Conservation (phyloP, 1,139 yeast genomes). For the Waltiozyma sp. region DNA sequence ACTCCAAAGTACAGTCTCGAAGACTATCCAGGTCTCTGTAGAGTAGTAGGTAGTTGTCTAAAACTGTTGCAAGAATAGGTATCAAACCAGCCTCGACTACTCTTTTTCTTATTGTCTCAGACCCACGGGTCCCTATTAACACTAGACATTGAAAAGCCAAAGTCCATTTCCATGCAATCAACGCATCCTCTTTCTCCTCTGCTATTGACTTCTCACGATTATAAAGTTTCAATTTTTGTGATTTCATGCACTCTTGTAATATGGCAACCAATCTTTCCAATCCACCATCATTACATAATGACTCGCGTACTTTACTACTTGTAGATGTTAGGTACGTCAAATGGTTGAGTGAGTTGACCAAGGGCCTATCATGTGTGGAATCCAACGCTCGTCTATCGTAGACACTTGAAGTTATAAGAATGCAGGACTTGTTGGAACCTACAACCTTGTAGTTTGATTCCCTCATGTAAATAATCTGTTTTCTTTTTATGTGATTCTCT, state of each 20-base stretch:
- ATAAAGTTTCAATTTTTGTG: constrained; percentile 1
- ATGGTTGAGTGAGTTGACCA: constrained; percentile 85
- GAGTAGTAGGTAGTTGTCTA: constrained; percentile 62
- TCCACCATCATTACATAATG: constrained; percentile 84
- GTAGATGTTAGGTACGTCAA: constrained; percentile 79
- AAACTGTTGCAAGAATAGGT: constrained; percentile 82
- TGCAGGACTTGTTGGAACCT: constrained; percentile 75
- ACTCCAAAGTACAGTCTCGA: constrained; percentile 15
- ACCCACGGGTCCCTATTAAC: constrained; percentile 84
- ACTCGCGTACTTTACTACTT: constrained; percentile 82
- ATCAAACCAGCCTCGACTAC: constrained; percentile 87
- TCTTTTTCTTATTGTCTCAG: constrained; percentile 72
- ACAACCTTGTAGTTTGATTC: constrained; percentile 81
- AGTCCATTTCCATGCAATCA: constrained; percentile 95
- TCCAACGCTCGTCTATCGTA: constrained; percentile 91
- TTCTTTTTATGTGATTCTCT: not conserved
- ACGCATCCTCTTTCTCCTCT: constrained; percentile 29
- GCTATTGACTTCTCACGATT: constrained; percentile 13
- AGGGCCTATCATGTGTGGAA: constrained; percentile 79
- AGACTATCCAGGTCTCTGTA: constrained; percentile 25
- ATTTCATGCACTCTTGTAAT: constrained; percentile 54
- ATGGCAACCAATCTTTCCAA: constrained; percentile 80
- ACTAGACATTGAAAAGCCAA: constrained; percentile 87
- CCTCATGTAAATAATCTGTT: constrained; percentile 39
- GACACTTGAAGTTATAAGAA: constrained; percentile 75